Conservation (phyloP, 2,329 filamentous ascomycete genomes). For the Acrocalymma vagum region DNA sequence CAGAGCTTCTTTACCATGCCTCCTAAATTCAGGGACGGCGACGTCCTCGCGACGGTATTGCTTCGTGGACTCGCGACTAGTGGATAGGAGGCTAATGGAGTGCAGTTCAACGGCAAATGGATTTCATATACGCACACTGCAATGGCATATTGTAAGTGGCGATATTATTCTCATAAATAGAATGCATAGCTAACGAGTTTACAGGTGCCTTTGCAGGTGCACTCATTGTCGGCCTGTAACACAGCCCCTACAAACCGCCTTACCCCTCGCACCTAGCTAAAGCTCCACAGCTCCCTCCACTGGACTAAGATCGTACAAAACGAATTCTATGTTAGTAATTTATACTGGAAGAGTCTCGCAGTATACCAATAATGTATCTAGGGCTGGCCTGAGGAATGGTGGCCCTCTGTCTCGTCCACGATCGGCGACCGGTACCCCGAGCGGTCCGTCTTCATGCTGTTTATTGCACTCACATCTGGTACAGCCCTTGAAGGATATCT, state of each 20-base stretch:
- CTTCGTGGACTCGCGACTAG: conserved; percentile 1
- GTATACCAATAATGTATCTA: conserved; percentile 28
- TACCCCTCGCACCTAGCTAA: conserved; percentile 27
- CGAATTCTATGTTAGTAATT: conserved; percentile 74
- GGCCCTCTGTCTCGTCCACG: conserved; percentile 93
- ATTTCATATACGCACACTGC: conserved; percentile 87
- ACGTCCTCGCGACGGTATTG: conserved; percentile 66
- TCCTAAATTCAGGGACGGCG: conserved; percentile 69
- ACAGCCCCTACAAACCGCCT: conserved; percentile 10
- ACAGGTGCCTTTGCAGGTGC: conserved; percentile 86
- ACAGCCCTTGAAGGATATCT: conserved; percentile 23
- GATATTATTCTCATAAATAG: not conserved
- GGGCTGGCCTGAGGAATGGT: conserved; percentile 84
- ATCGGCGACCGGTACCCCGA: conserved; percentile 98
- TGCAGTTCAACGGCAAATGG: conserved; percentile 83
- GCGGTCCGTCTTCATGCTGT: conserved; percentile 94
- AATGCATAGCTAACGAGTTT: conserved; percentile 17
- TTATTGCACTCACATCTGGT: conserved; percentile 96
- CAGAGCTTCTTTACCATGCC: conserved; percentile 56
- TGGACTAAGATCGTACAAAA: conserved; percentile 98
- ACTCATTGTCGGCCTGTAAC: conserved; percentile 73
- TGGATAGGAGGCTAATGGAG: conserved; percentile 34
- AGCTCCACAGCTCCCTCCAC: conserved; percentile 71
- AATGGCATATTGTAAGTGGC: conserved; percentile 75
- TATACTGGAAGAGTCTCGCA: not conserved